Evolutionary conservation across 768 basidiomycete genomes (phyloP).

Genomic region (Roridomyces roridus): DNA sequence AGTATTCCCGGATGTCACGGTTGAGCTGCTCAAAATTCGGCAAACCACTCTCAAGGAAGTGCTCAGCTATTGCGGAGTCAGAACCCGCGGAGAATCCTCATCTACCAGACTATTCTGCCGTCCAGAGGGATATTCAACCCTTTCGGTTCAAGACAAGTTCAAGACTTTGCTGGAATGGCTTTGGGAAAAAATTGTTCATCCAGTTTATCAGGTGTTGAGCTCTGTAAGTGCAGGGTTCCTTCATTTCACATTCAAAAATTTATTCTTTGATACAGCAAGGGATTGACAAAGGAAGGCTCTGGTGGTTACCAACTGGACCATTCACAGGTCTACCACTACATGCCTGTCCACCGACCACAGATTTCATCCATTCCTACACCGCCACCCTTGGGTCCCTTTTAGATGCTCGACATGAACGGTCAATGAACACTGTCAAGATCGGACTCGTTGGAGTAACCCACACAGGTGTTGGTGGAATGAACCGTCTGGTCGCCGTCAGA

Average conservation of each 20-base stretch:
- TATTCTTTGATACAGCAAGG: constrained; percentile 3
- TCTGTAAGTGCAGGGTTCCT: not conserved
- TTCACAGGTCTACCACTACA: not conserved
- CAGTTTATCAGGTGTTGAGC: constrained; percentile 11
- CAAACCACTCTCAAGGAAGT: constrained; percentile 1
- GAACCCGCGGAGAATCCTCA: not conserved
- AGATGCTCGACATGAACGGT: not conserved
- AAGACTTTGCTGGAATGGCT: constrained; percentile 10
- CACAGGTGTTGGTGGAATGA: not conserved
- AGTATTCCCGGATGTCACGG: constrained; percentile 1
- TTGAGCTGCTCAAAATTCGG: not conserved
- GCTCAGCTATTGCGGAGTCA: not conserved
- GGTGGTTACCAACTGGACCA: not conserved
- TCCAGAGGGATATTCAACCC: too few relatives aligned
- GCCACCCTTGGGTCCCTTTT: too few relatives aligned
- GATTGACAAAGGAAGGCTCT: not conserved
- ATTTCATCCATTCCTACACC: too few relatives aligned
- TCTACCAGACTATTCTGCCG: not conserved
- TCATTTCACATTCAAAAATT: not conserved
- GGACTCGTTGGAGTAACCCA: not conserved
- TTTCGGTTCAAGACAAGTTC: too few relatives aligned
- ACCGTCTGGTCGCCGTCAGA: not conserved
- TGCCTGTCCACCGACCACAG: not conserved
- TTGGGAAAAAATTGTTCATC: not conserved
- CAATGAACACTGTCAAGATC: not conserved